phyloP scores from a whole-genome alignment of 805 yeast species.

The Saturnispora serradocipensis region DNA sequence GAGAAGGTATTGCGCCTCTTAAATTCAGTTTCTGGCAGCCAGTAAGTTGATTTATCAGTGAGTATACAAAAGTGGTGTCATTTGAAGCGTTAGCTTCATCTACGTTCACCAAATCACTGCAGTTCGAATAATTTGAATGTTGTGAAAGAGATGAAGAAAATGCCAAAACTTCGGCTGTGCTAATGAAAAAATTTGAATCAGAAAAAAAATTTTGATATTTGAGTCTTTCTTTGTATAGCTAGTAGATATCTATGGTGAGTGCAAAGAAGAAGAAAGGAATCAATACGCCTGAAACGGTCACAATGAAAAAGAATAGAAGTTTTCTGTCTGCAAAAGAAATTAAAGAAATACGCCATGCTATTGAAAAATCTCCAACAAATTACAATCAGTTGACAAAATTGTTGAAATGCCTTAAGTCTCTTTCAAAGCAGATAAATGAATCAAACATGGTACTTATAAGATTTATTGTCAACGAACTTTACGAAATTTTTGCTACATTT shows the following conservation, averaged over 20 bases:
- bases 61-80: constrained; percentile 3
- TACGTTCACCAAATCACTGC: constrained; percentile 4
- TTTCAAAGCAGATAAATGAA: constrained; percentile 19
- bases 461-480: constrained; percentile 33
- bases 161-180: constrained; percentile 9
- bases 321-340: constrained; percentile 18
- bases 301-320: constrained; percentile 2
- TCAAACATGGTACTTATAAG: constrained; percentile 23
- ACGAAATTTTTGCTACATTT: constrained; percentile 40
- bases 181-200: constrained; percentile 4
- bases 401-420: constrained; percentile 30
- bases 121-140: background rate
- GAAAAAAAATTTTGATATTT: background rate
- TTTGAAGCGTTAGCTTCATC: background rate
- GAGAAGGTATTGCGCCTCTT: background rate
- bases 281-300: background rate
- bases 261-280: background rate
- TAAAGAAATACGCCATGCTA: constrained; percentile 20
- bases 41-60: background rate
- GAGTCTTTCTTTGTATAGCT: background rate
- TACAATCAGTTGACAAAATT: constrained; percentile 48
- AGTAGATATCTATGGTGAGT: background rate
- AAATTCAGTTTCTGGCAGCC: constrained; percentile 6
- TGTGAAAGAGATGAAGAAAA: background rate
- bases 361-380: constrained; percentile 36